These are phyloP conservation scores for Chrysoporthe austroafricana DNA, from an alignment of 2,329 filamentous ascomycete species.

Conservation along the genomic window DNA sequence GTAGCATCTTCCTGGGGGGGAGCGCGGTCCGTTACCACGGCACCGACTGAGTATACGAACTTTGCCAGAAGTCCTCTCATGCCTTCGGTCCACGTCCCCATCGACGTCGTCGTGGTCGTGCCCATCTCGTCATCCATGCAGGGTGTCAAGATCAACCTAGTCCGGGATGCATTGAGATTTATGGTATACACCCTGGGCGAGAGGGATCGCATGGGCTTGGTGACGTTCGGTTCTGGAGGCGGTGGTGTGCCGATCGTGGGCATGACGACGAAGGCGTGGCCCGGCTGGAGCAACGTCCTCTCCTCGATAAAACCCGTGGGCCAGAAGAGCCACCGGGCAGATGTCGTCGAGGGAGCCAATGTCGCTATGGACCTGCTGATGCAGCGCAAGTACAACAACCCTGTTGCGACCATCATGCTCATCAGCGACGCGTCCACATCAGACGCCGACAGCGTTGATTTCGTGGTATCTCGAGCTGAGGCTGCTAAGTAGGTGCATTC, in stretches of 20 bases:
- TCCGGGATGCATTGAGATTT: constrained; percentile 90
- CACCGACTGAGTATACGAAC: constrained; percentile 88
- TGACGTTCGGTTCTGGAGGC: constrained; percentile 93
- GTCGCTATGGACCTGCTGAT: constrained; percentile 98
- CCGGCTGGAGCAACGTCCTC: constrained; percentile 85
- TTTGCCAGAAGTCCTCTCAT: constrained; percentile 57
- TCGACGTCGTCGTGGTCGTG: constrained; percentile 95
- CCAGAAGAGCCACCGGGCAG: constrained; percentile 93
- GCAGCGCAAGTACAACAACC: constrained; percentile 95
- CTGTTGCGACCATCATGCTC: constrained; percentile 90
- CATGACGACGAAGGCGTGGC: constrained; percentile 96
- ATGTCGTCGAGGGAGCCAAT: constrained; percentile 96
- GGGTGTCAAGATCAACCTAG: constrained; percentile 94
- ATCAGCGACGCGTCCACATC: constrained; percentile 97
- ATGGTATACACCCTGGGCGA: constrained; percentile 89
- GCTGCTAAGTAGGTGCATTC: constrained; percentile 78
- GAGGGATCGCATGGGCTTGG: constrained; percentile 92
- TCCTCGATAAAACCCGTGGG: constrained; percentile 89
- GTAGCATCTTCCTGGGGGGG: constrained; percentile 81
- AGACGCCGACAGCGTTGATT: constrained; percentile 93
- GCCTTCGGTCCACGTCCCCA: constrained; percentile 77
- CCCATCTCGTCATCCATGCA: constrained; percentile 99
- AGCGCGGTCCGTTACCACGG: constrained; percentile 81
- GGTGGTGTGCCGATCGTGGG: constrained; percentile 95
- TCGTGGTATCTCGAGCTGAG: constrained; percentile 94